Base-by-base conservation (phyloP, 1,284 basidiomycete species). In the Boletus chippewaensis region DNA sequence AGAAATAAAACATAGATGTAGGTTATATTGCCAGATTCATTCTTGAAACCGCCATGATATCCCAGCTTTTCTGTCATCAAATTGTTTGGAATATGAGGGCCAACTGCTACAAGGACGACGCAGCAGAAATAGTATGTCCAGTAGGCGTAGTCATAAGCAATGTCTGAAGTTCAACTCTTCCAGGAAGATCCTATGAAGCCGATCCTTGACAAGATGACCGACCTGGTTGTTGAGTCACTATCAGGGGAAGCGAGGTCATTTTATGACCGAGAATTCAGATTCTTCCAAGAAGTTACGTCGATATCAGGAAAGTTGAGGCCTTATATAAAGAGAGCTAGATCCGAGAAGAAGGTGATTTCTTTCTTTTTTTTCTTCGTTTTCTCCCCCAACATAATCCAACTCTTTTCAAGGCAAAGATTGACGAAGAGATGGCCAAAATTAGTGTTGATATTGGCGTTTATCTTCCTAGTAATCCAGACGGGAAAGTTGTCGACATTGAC, bases 51-150 rank as follows among this genome's bases (percentile, higher is more conserved):
- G 90, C 95, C 11, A 95, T 94, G 71, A 93, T 99, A 56, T 98
- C 95, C 4, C 95, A 97, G 69, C 72, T 95, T 10, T 99, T 99
- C 76, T 99, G 96, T 65, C 96, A 99, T 69, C 96, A 99, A 73
- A 99, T 99, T 57, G 93, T 99, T 58, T 99, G 96, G 96, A 99
- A 99, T 69, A 99, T 99, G 96, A 96, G 96, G 65, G 96, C 96
- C 5, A 99, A 99, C 67, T 92, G 87, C 56, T 97, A 86, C 70
- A 92, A 88, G 61, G 96, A 95, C 62, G 96, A 99, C 61, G 75
- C 77, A 11, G 87, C 79, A 10, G 88, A 92, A 68, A 78, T 87
- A 56, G 92, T 91, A 61, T 56, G 84, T 72, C 22, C 36, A 13
- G 9, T 18, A 3, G 12, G 15, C 34, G 1, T 49, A 12, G 11